Percentiles rank a stretch among this genome's conserved stretches.
Conservation (phyloP, 2,329 filamentous ascomycete genomes). For the Seiridium cupressi region DNA sequence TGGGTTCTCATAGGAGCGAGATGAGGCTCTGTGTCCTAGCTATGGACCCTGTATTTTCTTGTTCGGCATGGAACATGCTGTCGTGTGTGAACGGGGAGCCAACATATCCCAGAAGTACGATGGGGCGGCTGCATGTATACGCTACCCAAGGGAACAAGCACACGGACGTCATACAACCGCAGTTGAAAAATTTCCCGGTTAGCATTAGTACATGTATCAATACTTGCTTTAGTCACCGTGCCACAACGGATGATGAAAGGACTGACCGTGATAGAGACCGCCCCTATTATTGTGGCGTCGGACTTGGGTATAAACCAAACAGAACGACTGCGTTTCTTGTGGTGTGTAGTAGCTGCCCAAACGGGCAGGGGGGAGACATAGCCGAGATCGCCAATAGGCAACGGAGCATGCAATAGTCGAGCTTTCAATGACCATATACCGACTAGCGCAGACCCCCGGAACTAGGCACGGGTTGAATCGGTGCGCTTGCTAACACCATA, state of each 20-base stretch:
- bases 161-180: background rate
- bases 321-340: background rate
- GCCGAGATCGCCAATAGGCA: background rate
- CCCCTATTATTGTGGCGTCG: background rate
- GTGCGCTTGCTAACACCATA: background rate
- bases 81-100: too few relatives aligned
- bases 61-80: background rate
- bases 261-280: background rate
- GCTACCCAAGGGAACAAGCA: too few relatives aligned
- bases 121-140: too few relatives aligned
- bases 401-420: background rate
- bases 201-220: background rate
- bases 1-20: background rate
- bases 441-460: background rate
- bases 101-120: too few relatives aligned
- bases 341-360: conserved; percentile 3
- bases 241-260: background rate
- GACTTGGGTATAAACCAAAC: background rate
- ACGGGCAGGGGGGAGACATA: background rate
- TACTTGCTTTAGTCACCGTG: background rate
- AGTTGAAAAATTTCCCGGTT: background rate
- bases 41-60: background rate
- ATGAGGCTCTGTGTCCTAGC: background rate
- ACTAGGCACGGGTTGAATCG: conserved; percentile 3
- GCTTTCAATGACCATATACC: background rate